phyloP scores from a whole-genome alignment of 2,329 filamentous ascomycete species.

The Aureobasidium pullulans region DNA sequence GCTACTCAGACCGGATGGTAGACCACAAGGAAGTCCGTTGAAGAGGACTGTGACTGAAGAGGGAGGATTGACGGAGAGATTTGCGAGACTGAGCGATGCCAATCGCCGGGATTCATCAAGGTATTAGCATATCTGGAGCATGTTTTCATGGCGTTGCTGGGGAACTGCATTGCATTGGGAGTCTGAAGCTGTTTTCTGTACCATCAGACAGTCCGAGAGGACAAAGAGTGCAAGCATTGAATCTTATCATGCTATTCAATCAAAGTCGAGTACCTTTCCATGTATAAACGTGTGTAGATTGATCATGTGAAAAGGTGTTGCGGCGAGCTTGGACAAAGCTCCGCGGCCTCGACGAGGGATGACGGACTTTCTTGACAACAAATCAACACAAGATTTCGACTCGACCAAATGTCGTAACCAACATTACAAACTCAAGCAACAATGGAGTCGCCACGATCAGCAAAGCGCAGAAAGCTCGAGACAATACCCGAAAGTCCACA shows the following conservation, averaged over 20 bases:
- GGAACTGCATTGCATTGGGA: neutral
- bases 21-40: slow-evolving; percentile 33
- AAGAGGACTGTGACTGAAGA: slow-evolving; percentile 36
- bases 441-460: slow-evolving; percentile 19
- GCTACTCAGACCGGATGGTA: slow-evolving; percentile 20
- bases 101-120: slow-evolving; percentile 7
- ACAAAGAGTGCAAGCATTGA: too few relatives aligned
- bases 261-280: too few relatives aligned
- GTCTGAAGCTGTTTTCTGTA: neutral
- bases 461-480: slow-evolving; percentile 26
- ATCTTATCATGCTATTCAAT: too few relatives aligned
- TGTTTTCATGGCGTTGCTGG: neutral
- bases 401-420: neutral
- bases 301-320: neutral
- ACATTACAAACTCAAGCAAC: neutral
- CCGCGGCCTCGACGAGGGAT: neutral
- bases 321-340: neutral
- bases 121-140: neutral
- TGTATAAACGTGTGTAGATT: too few relatives aligned
- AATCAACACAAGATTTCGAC: neutral
- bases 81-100: slow-evolving; percentile 21
- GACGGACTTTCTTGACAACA: neutral
- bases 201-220: too few relatives aligned
- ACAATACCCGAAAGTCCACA: slow-evolving; percentile 12
- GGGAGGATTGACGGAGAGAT: slow-evolving; percentile 17